Conservation (phyloP, 2,329 filamentous ascomycete species). For the Trichoderma pleuroti region DNA sequence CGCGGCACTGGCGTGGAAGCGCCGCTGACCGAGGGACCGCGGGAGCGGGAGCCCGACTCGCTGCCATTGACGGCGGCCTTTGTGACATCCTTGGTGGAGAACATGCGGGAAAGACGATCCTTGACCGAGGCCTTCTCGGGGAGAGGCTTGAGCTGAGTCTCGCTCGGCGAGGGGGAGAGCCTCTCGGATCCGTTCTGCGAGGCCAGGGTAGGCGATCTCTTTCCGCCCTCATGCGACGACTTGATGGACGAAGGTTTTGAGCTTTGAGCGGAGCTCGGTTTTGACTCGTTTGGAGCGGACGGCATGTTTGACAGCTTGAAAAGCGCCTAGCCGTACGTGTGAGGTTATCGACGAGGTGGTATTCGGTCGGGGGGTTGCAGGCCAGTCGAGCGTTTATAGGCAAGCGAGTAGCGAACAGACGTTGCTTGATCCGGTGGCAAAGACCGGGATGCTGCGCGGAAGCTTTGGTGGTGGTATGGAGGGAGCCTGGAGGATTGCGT, state of each 20-base stretch:
- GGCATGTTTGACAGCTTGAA: slow-evolving; percentile 31
- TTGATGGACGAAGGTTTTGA: slow-evolving; percentile 50
- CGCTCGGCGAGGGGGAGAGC: slow-evolving; percentile 25
- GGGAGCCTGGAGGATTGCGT: slow-evolving; percentile 8
- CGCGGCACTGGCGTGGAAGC: slow-evolving; percentile 39
- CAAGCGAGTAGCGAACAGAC: background rate
- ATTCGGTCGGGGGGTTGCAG: background rate
- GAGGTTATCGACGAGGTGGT: background rate
- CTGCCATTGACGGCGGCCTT: slow-evolving; percentile 36
- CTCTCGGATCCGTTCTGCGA: slow-evolving; percentile 37
- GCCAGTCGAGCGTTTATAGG: background rate
- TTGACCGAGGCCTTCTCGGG: slow-evolving; percentile 60
- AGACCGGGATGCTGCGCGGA: slow-evolving; percentile 6
- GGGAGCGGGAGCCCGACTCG: slow-evolving; percentile 30
- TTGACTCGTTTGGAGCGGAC: slow-evolving; percentile 31
- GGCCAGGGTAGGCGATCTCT: slow-evolving; percentile 39
- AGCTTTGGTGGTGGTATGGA: slow-evolving; percentile 7
- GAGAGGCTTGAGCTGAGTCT: slow-evolving; percentile 31
- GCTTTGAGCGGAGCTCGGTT: slow-evolving; percentile 41
- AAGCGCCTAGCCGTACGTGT: background rate
- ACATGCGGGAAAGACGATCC: slow-evolving; percentile 62
- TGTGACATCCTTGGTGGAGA: slow-evolving; percentile 54
- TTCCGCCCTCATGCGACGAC: slow-evolving; percentile 45
- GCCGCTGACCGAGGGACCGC: slow-evolving; percentile 36
- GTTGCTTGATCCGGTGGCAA: slow-evolving; percentile 9